Conservation (phyloP, 2,329 filamentous ascomycete genomes). For the Fonsecaea nubica region DNA sequence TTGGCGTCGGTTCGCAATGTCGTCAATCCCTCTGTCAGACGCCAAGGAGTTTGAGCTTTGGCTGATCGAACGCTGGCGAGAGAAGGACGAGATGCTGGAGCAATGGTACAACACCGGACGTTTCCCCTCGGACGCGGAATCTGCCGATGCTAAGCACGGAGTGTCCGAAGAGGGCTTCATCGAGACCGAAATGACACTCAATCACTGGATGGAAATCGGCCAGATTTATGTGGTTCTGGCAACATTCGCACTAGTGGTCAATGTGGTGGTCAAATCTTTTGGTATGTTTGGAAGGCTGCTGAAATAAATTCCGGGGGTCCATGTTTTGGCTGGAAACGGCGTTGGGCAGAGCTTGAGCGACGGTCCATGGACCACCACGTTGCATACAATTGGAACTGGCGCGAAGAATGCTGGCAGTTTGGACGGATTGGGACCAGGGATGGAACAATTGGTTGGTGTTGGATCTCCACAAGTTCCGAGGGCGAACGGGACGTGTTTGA, state of each 20-base stretch:
- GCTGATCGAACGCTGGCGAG: slow-evolving; percentile 85
- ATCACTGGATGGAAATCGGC: slow-evolving; percentile 52
- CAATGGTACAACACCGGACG: slow-evolving; percentile 77
- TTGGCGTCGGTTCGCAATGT: slow-evolving; percentile 84
- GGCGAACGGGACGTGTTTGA: background rate
- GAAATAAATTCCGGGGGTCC: slow-evolving; percentile 9
- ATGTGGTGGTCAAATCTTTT: slow-evolving; percentile 42
- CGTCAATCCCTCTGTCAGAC: slow-evolving; percentile 79
- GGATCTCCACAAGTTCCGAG: background rate
- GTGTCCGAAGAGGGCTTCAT: slow-evolving; percentile 50
- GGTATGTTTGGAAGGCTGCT: slow-evolving; percentile 36
- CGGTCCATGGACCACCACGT: background rate
- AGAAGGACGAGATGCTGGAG: slow-evolving; percentile 89
- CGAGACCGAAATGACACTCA: slow-evolving; percentile 51
- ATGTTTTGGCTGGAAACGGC: background rate
- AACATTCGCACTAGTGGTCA: slow-evolving; percentile 44
- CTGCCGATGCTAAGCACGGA: slow-evolving; percentile 49
- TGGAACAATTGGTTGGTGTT: slow-evolving; percentile 3
- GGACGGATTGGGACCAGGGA: background rate
- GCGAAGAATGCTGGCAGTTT: background rate
- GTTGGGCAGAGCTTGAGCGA: background rate
- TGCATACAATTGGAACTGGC: background rate
- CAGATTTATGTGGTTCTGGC: slow-evolving; percentile 53
- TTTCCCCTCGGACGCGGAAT: slow-evolving; percentile 72
- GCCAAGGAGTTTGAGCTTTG: slow-evolving; percentile 79